Evolutionary conservation across 2,329 filamentous ascomycete genomes (phyloP), one percentile per base, ranked within the genome.

Genomic region (Coniochaeta ligniaria): DNA sequence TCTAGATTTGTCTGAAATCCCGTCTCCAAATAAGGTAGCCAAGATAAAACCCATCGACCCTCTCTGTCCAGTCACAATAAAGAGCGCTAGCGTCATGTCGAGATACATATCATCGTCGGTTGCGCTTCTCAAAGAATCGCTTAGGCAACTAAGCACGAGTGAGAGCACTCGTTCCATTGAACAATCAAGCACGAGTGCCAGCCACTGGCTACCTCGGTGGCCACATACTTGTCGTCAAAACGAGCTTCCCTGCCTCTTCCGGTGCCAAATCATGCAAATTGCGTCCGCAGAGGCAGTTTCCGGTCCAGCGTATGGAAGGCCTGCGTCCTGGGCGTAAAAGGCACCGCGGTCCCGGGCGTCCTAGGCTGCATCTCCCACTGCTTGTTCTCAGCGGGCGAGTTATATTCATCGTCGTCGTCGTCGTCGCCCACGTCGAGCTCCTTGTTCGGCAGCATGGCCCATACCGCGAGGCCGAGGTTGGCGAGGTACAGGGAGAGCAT

Each of bases 291-390:
- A 2, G 84, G 83, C 61, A 86, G 70, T 67, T 82, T 81, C 60
- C 84, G 74, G 63, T 87, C 83, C 56, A 88, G 75, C 14, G 82
- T 80, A 67, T 89, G 80, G 70, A 90, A 90, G 1, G 87, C 88
- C 70, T 84, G 80, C 17, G 88, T 90, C 64, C 88, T 74, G 6
- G 87, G 87, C 7, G 87, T 90, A 64, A 81, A 89, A 0, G 84
- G 83, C 64, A 77, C 17, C 9, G 35, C 65, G 47, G 67, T 52
- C 20, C 50, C 20, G 6, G 60, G 58, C 31, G 64, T 62, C 6
- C 65, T 60, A n/a, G 67, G 65, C 60, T 82, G 79, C 81, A 86
- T 82, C 74, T 89, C 86, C 79, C 81, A 85, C 62, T 75, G 72
- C 62, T 78, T 75, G 54, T 78, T 75, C 62, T 69, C 73, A 59